Evolutionary conservation across 352 stramenopile species (phyloP), one percentile per base, ranked within the genome.

Genomic region (Phytophthora pseudosyringae): DNA sequence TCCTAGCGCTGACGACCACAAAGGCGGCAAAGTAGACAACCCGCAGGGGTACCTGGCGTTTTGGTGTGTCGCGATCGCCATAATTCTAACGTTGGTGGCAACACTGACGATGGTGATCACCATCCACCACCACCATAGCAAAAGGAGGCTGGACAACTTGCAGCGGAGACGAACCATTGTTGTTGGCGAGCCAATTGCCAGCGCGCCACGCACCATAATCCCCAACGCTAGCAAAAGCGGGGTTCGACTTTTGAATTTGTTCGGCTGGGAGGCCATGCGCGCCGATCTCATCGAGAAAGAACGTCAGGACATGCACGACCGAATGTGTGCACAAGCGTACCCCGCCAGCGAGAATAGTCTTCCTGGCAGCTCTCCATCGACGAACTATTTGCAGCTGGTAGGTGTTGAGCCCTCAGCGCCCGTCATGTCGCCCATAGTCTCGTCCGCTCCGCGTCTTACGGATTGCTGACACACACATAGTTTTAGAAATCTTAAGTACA

Each of bases 271-370:
- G 16, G 46, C 74, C 7, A 80, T 80, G 71, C 69, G 75, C 12
- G 65, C 76, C 16, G 61, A 76, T 32, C 62, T 80, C 12, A 74
- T 75, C 35, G 69, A 80, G 55, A 81, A 88, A 36, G 77, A 85
- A 33, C 67, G 61, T 12, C 62, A 54, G 1, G 52, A 69, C 12
- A 58, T 52, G 41, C 62, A 60, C 18, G 33, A 54, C 12, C 45
- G 41, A 64, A 11, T 55, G 5, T 31, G 38, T 16, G 29, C n/a
- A 25, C 25, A 52, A 29, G 12, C 16, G 16, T 29, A 5, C 15
- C 52, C 43, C 13, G 5, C 18, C 7, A 47, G 45, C 15, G 61
- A 55, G 9, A 61, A 45, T 25, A 58, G 45, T 50, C 11, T 71
- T 18, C 40, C 39, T 38, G 28, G 26, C 3, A 11, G 41, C 5